phyloP scores from a whole-genome alignment of 345 rosid genomes.

The Lagerstroemia speciosa region DNA sequence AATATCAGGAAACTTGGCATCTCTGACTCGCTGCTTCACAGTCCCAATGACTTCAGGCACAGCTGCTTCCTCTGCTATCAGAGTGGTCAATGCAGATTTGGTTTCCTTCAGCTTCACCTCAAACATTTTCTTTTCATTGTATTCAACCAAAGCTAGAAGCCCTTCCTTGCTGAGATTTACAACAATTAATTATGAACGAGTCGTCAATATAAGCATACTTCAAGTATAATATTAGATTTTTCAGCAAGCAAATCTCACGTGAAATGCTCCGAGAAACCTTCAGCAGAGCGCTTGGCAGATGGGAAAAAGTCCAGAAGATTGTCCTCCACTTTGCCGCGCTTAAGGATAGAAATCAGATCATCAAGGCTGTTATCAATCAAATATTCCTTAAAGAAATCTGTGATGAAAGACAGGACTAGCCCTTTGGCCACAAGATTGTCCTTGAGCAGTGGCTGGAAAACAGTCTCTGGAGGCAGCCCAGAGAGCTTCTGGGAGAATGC shows the following conservation, averaged over 20 bases:
- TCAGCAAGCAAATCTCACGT: constrained; percentile 40
- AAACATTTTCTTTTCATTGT: constrained; percentile 85
- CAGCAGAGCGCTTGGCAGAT: constrained; percentile 71
- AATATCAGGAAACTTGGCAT: constrained; percentile 71
- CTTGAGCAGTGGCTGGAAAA: constrained; percentile 92
- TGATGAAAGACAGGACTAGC: constrained; percentile 88
- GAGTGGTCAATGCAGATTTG: constrained; percentile 72
- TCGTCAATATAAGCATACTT: background rate
- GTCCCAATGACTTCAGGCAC: constrained; percentile 76
- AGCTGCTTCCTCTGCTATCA: constrained; percentile 69
- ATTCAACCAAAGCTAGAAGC: constrained; percentile 69
- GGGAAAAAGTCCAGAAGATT: constrained; percentile 80
- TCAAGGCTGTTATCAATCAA: constrained; percentile 95
- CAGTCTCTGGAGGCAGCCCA: constrained; percentile 96
- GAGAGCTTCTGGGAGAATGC: constrained; percentile 96
- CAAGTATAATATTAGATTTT: background rate
- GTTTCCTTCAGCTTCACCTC: constrained; percentile 85
- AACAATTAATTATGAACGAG: background rate
- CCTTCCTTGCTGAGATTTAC: constrained; percentile 74
- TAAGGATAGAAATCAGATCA: constrained; percentile 82
- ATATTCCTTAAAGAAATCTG: constrained; percentile 94
- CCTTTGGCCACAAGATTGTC: constrained; percentile 98
- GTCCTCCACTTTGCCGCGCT: constrained; percentile 95
- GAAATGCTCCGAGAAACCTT: constrained; percentile 94
- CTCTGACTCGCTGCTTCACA: constrained; percentile 77